Evolutionary conservation across 495 filamentous ascomycete species (phyloP).

Genomic region (Staphylotrichum tortipilum): DNA sequence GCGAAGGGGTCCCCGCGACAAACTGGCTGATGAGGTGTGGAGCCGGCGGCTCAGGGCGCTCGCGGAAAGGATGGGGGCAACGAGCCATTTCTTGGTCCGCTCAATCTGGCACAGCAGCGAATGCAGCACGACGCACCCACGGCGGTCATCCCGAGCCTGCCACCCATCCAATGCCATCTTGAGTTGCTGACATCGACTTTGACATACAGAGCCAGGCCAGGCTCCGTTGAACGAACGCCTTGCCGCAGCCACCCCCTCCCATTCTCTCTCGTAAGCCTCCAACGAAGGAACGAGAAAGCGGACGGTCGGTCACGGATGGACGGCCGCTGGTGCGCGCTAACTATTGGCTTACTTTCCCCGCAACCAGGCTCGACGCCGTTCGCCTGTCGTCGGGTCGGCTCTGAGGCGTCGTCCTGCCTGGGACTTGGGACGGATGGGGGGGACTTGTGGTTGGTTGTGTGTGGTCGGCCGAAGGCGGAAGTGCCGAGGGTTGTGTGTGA

Average conservation of each 20-base stretch:
- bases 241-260: too few species aligned
- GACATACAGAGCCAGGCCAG: neutral
- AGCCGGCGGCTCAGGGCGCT: slow-evolving; percentile 9
- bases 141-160: too few species aligned
- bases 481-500: slow-evolving; percentile 16
- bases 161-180: too few species aligned
- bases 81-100: slow-evolving; percentile 15
- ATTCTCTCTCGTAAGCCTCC: neutral
- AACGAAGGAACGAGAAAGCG: neutral
- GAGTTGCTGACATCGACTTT: too few species aligned
- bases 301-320: neutral
- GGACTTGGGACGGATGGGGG: too few species aligned
- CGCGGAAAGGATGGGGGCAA: slow-evolving; percentile 9
- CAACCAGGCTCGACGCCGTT: neutral
- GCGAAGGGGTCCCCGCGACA: slow-evolving; percentile 6
- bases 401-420: neutral
- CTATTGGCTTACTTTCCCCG: neutral
- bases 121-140: too few species aligned
- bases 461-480: slow-evolving; percentile 17
- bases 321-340: too few species aligned
- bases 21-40: slow-evolving; percentile 9
- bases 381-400: neutral
- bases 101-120: slow-evolving; percentile 5
- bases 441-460: neutral
- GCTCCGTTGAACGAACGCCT: too few species aligned